Conservation (phyloP, 768 basidiomycete genomes). For the Rhodocollybia butyracea region DNA sequence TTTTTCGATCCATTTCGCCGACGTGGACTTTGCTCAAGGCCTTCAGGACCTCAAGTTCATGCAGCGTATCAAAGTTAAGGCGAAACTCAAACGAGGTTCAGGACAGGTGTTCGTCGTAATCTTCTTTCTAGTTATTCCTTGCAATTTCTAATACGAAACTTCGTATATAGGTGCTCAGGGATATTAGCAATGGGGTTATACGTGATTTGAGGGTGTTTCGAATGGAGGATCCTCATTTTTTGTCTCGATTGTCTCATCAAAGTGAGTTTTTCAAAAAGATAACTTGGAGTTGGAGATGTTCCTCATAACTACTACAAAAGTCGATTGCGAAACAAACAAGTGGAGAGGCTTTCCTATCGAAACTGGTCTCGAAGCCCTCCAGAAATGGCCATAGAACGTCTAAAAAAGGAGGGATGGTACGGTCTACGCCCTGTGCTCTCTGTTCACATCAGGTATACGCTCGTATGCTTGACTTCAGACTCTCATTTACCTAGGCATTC, state of each 20-base stretch:
- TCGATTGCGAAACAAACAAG: background rate
- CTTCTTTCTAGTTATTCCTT: too few relatives aligned
- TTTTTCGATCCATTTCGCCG: too few relatives aligned
- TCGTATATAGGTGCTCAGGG: conserved; percentile 8
- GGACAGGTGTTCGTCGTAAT: too few relatives aligned
- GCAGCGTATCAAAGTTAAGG: too few relatives aligned
- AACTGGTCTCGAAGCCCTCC: conserved; percentile 12
- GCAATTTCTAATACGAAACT: background rate
- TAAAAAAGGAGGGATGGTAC: conserved; percentile 15
- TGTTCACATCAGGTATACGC: conserved; percentile 15
- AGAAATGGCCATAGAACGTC: conserved; percentile 12
- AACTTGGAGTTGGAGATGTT: too few relatives aligned
- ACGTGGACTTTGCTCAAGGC: too few relatives aligned
- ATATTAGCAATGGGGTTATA: conserved; percentile 16
- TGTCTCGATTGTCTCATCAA: conserved; percentile 14
- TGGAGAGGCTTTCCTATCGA: conserved; percentile 4
- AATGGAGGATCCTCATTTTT: conserved; percentile 6
- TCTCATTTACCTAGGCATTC: background rate
- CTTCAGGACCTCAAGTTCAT: too few relatives aligned
- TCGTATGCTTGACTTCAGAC: background rate
- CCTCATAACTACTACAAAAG: background rate
- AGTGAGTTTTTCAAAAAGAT: background rate
- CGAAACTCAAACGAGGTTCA: too few relatives aligned
- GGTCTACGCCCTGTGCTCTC: conserved; percentile 13
- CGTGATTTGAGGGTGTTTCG: conserved; percentile 17